These are phyloP conservation scores for Suhomyces sp. DNA, from an alignment of 805 yeast species.

Conservation along the genomic window DNA sequence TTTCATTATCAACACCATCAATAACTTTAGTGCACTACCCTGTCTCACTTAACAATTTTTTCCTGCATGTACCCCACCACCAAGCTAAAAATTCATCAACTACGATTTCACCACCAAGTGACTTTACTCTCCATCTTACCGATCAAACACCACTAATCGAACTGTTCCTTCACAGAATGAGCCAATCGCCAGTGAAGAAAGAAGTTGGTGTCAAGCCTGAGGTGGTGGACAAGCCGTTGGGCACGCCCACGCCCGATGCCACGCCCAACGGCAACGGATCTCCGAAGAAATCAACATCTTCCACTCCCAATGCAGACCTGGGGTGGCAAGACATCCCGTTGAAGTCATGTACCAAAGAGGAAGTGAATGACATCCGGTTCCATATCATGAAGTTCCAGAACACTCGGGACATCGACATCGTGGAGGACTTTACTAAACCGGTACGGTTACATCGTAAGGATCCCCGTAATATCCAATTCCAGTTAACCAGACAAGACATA, in stretches of 20 bases:
- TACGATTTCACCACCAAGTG: too few species aligned
- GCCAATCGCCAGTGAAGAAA: constrained; percentile 27
- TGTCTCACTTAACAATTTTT: too few species aligned
- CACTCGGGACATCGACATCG: constrained; percentile 69
- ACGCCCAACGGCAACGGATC: constrained; percentile 2
- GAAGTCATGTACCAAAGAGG: constrained; percentile 70
- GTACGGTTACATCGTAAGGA: constrained; percentile 89
- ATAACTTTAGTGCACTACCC: too few species aligned
- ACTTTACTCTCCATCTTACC: too few species aligned
- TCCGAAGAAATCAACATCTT: not conserved
- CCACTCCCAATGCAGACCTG: constrained; percentile 11
- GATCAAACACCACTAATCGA: too few species aligned
- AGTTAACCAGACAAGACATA: constrained; percentile 73
- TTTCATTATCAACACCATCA: too few species aligned
- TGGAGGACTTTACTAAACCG: constrained; percentile 71
- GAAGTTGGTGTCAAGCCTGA: constrained; percentile 29
- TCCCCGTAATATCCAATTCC: constrained; percentile 87
- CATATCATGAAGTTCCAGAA: constrained; percentile 83
- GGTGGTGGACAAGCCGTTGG: constrained; percentile 6
- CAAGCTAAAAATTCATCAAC: too few species aligned
- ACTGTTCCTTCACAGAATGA: too few species aligned
- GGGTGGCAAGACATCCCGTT: constrained; percentile 58
- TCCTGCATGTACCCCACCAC: too few species aligned
- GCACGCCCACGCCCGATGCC: not conserved
- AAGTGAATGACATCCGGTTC: constrained; percentile 67